Conservation (phyloP, 2,329 filamentous ascomycete species). For the Immersiporthe knoxdaviesiana region DNA sequence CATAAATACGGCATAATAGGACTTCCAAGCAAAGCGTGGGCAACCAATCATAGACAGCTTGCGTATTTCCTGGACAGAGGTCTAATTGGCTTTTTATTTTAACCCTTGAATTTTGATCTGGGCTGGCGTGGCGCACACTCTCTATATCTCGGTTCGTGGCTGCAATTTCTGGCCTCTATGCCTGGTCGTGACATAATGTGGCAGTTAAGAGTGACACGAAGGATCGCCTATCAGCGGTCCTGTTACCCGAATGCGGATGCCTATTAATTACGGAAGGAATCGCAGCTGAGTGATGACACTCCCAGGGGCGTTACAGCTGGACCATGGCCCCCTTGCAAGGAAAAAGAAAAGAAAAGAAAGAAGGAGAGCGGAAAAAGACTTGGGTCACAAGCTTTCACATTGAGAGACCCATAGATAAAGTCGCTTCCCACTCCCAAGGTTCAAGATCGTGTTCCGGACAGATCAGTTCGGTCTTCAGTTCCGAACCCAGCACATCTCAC, state of each 20-base stretch:
- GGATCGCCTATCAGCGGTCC: neutral
- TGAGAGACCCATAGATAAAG: neutral
- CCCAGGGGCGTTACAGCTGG: neutral
- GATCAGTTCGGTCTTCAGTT: neutral
- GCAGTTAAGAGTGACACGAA: neutral
- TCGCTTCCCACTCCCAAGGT: neutral
- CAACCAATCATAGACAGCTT: neutral
- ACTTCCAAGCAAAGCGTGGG: neutral
- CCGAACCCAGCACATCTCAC: neutral
- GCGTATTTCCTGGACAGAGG: neutral
- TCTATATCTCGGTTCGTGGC: neutral
- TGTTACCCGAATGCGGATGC: neutral
- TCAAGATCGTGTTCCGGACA: neutral
- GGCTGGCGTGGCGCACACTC: neutral
- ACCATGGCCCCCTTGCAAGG: neutral
- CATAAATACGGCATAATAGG: neutral
- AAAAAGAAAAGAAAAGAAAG: no score
- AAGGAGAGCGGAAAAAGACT: neutral
- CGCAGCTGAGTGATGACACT: neutral
- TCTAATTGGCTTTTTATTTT: neutral
- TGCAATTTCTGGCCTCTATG: no score
- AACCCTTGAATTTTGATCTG: neutral
- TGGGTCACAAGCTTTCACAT: neutral
- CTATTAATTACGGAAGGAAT: neutral
- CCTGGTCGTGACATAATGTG: neutral